A percentile compares a stretch with the other conserved stretches of the same genome.
These are phyloP conservation scores for Panicum miliaceum DNA, from an alignment of 176 grass and related monocot species.

Conservation along the genomic window DNA sequence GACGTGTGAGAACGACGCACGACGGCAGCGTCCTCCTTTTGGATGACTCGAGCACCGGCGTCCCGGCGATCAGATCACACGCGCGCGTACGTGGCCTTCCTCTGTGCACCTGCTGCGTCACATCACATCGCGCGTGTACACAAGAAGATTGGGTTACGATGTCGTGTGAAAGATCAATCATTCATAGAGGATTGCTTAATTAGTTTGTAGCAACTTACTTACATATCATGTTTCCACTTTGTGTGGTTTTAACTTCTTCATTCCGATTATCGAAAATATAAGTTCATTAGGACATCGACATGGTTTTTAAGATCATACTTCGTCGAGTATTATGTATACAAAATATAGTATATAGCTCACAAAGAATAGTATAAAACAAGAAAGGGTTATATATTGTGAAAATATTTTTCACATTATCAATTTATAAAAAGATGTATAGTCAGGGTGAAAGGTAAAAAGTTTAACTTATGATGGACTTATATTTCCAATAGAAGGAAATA, in stretches of 20 bases:
- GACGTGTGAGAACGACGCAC: conserved; percentile 37
- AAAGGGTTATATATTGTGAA: too few relatives aligned
- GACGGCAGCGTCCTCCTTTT: background rate
- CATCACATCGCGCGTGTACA: conserved; percentile 31
- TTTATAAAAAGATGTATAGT: too few relatives aligned
- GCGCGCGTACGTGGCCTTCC: background rate
- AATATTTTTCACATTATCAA: too few relatives aligned
- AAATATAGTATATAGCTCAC: too few relatives aligned
- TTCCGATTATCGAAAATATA: too few relatives aligned
- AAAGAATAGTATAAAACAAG: too few relatives aligned
- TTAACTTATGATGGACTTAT: too few relatives aligned
- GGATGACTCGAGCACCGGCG: background rate
- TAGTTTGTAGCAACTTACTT: background rate
- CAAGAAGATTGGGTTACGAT: background rate
- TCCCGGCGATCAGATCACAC: background rate
- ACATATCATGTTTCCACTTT: background rate
- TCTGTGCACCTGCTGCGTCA: conserved; percentile 17
- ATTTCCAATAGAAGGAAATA: too few relatives aligned
- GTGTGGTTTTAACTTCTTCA: background rate
- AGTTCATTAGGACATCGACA: too few relatives aligned
- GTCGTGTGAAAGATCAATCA: background rate
- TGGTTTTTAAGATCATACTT: too few relatives aligned
- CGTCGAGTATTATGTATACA: too few relatives aligned
- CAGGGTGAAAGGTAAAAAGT: too few relatives aligned
- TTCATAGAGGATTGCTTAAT: background rate